A percentile compares a stretch with the other conserved stretches of the same genome.
Conservation (phyloP, 2,329 filamentous ascomycete species). For the Didymella exigua region DNA sequence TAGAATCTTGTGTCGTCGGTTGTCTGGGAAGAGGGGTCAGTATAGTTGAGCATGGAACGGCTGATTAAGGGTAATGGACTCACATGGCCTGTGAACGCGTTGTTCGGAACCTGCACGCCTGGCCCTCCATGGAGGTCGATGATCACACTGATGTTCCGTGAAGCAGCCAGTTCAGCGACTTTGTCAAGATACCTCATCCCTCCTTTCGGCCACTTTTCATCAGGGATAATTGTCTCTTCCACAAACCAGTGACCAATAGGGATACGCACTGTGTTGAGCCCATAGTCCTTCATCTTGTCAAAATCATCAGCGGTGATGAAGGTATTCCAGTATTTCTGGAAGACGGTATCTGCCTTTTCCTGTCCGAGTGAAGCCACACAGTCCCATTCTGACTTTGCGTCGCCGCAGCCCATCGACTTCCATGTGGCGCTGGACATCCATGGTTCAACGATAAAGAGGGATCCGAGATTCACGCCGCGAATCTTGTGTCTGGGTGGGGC, state of each 20-base stretch:
- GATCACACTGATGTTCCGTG: constrained; percentile 60
- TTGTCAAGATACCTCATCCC: constrained; percentile 55
- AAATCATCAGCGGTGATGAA: constrained; percentile 60
- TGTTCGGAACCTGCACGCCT: constrained; percentile 54
- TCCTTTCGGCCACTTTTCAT: constrained; percentile 59
- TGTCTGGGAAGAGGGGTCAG: constrained; percentile 22
- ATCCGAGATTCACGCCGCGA: constrained; percentile 62
- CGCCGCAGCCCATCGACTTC: constrained; percentile 56
- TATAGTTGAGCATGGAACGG: not conserved
- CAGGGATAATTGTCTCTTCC: constrained; percentile 56
- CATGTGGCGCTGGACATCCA: constrained; percentile 59
- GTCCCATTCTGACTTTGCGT: constrained; percentile 58
- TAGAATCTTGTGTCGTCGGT: constrained; percentile 59
- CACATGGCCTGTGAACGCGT: constrained; percentile 57
- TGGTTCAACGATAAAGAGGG: constrained; percentile 60
- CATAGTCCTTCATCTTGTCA: constrained; percentile 54
- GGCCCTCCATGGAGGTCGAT: constrained; percentile 60
- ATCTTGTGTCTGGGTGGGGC: constrained; percentile 48
- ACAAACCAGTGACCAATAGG: constrained; percentile 63
- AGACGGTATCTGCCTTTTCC: constrained; percentile 53
- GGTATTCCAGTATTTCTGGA: constrained; percentile 57
- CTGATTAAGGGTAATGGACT: constrained; percentile 1
- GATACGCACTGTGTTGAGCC: constrained; percentile 61
- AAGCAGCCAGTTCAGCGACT: constrained; percentile 56
- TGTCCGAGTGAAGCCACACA: constrained; percentile 59